Evolutionary conservation across 805 yeast species (phyloP).

Genomic region (Brettanomyces sp.): DNA sequence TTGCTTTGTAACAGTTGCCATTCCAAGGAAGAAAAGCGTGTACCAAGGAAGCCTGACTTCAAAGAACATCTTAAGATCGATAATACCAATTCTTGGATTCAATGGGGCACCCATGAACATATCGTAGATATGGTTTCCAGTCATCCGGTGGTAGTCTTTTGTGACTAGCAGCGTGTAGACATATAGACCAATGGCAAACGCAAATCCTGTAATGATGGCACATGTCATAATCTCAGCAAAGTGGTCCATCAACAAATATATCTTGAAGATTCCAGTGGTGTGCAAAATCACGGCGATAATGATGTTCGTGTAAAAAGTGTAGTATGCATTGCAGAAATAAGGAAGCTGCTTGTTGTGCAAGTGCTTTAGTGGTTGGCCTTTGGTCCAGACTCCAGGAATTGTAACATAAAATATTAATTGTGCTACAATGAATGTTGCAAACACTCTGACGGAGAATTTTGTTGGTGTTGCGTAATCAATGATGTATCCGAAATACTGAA

Average conservation of each 20-base stretch:
- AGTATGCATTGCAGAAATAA: slow-evolving; percentile 88
- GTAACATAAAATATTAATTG: slow-evolving; percentile 73
- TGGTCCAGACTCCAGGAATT: slow-evolving; percentile 89
- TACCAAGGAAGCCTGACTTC: slow-evolving; percentile 98
- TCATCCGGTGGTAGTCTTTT: slow-evolving; percentile 79
- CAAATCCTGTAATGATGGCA: slow-evolving; percentile 73
- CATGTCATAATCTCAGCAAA: slow-evolving; percentile 92
- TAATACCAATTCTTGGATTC: slow-evolving; percentile 88
- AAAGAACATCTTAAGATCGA: slow-evolving; percentile 93
- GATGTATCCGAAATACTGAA: slow-evolving; percentile 35
- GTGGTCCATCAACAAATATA: slow-evolving; percentile 66
- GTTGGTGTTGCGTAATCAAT: slow-evolving; percentile 51
- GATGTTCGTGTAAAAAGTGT: slow-evolving; percentile 67
- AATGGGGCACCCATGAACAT: slow-evolving; percentile 96
- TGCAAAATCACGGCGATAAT: slow-evolving; percentile 54
- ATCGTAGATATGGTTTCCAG: slow-evolving; percentile 86
- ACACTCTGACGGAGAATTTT: slow-evolving; percentile 54
- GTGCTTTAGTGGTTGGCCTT: slow-evolving; percentile 88
- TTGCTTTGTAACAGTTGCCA: slow-evolving; percentile 72
- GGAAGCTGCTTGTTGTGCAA: slow-evolving; percentile 73
- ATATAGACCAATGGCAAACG: slow-evolving; percentile 62
- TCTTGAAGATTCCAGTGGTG: slow-evolving; percentile 60
- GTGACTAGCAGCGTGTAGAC: slow-evolving; percentile 53
- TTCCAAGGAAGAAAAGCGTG: slow-evolving; percentile 67
- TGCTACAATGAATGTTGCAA: slow-evolving; percentile 55